Evolutionary conservation across 176 grass and related monocot species (phyloP).

Genomic region (Ampelocalamus luodianensis): DNA sequence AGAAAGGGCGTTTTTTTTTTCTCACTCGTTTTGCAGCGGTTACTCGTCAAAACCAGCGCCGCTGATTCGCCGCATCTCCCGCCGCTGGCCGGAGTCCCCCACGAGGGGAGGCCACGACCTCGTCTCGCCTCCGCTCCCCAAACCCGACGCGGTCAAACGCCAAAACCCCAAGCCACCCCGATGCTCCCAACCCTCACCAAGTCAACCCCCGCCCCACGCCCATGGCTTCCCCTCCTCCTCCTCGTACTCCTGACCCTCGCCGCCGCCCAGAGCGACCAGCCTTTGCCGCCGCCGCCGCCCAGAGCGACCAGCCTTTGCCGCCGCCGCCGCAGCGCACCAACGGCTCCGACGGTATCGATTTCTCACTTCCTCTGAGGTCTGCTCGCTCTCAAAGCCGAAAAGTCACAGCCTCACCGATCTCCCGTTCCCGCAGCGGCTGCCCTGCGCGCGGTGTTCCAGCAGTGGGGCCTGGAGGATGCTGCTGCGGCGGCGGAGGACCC

Average conservation of each 20-base stretch:
- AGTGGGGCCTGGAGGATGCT: background rate
- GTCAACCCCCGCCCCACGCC: slow-evolving; percentile 35
- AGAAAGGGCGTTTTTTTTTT: background rate
- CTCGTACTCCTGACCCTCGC: slow-evolving; percentile 20
- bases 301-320: background rate
- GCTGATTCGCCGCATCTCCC: slow-evolving; percentile 27
- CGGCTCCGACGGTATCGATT: slow-evolving; percentile 31
- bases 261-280: background rate
- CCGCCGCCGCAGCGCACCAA: background rate
- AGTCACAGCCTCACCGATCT: slow-evolving; percentile 22
- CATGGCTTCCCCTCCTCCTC: slow-evolving; percentile 45
- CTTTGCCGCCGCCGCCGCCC: background rate
- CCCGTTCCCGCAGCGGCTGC: slow-evolving; percentile 26
- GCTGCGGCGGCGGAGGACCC: background rate
- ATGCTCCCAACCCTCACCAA: slow-evolving; percentile 24
- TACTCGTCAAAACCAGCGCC: background rate
- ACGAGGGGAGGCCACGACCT: slow-evolving; percentile 34
- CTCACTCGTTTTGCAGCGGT: background rate
- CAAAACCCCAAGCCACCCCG: slow-evolving; percentile 16
- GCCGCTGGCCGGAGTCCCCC: slow-evolving; percentile 5
- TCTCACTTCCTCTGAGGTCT: background rate
- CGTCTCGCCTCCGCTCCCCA: slow-evolving; percentile 37
- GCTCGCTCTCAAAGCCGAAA: background rate
- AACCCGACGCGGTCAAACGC: slow-evolving; percentile 36
- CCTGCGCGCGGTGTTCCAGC: slow-evolving; percentile 26